Conservation (phyloP, 345 rosid genomes). For the Theobroma cacao region DNA sequence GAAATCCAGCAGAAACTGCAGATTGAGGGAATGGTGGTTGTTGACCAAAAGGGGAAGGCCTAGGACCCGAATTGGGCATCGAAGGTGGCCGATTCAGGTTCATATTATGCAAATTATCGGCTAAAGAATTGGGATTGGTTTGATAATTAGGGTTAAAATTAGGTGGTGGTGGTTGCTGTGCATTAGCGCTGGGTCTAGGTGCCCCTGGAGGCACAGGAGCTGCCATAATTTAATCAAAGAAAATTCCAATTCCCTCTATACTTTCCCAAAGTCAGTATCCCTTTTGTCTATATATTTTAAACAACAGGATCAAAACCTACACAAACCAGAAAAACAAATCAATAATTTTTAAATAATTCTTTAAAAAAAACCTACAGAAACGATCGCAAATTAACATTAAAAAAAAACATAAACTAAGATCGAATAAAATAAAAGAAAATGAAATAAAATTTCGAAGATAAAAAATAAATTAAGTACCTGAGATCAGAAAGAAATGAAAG, state of each 20-base stretch:
- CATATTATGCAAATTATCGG: slow-evolving; percentile 65
- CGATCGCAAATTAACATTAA: background rate
- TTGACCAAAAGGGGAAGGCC: slow-evolving; percentile 67
- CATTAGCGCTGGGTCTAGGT: slow-evolving; percentile 53
- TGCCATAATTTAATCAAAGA: slow-evolving; percentile 48
- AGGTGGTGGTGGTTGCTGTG: slow-evolving; percentile 36
- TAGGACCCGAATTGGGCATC: slow-evolving; percentile 48
- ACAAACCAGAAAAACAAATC: background rate
- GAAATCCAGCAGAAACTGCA: slow-evolving; percentile 42
- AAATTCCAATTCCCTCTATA: slow-evolving; percentile 17
- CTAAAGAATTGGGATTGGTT: slow-evolving; percentile 37
- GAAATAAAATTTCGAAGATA: background rate
- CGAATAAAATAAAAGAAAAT: background rate
- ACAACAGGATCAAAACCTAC: slow-evolving; percentile 18
- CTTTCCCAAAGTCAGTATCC: background rate
- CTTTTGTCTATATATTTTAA: background rate
- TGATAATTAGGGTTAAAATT: slow-evolving; percentile 49
- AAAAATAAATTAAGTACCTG: slow-evolving; percentile 6
- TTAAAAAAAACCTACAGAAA: background rate
- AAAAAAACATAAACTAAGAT: background rate
- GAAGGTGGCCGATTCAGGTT: slow-evolving; percentile 55
- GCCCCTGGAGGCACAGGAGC: slow-evolving; percentile 93
- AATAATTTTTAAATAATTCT: background rate
- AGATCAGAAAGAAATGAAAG: background rate
- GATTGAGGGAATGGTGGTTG: slow-evolving; percentile 51